Evolutionary conservation across 768 basidiomycete species (phyloP).

Genomic region (Russula sp.): DNA sequence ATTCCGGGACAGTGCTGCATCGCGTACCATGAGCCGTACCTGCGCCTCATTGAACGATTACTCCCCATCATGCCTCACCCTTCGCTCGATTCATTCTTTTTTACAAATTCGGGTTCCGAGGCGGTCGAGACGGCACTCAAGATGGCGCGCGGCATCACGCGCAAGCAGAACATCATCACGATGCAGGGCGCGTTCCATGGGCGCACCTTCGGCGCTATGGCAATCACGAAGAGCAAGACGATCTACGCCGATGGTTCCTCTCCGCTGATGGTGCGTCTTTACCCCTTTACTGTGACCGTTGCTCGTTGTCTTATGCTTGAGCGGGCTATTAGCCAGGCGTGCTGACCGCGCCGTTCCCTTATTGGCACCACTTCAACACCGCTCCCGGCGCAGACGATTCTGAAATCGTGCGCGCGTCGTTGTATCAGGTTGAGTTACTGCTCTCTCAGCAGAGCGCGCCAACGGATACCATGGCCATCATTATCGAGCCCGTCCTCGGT

Average conservation of each 20-base stretch:
- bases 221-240: constrained; percentile 91
- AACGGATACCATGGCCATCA: constrained; percentile 84
- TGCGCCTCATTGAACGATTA: constrained; percentile 81
- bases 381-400: constrained; percentile 48
- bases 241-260: constrained; percentile 73
- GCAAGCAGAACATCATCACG: constrained; percentile 79
- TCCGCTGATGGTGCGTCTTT: constrained; percentile 80
- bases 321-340: constrained; percentile 60
- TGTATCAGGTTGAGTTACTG: constrained; percentile 79
- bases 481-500: constrained; percentile 89
- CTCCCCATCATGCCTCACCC: constrained; percentile 86
- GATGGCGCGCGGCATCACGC: constrained; percentile 73
- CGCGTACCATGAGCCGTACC: constrained; percentile 79
- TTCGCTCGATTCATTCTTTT: constrained; percentile 93
- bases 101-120: constrained; percentile 95
- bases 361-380: constrained; percentile 81
- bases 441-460: constrained; percentile 77
- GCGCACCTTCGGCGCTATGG: constrained; percentile 89
- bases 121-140: constrained; percentile 88
- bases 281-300: not conserved
- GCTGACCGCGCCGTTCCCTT: constrained; percentile 79
- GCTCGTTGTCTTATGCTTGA: not conserved
- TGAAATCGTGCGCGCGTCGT: constrained; percentile 53
- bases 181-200: constrained; percentile 96
- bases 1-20: constrained; percentile 65